A percentile compares a stretch with the other conserved stretches of the same genome.
These are phyloP conservation scores for Lentinula aciculospora DNA, from an alignment of 768 basidiomycete genomes.

Conservation along the genomic window DNA sequence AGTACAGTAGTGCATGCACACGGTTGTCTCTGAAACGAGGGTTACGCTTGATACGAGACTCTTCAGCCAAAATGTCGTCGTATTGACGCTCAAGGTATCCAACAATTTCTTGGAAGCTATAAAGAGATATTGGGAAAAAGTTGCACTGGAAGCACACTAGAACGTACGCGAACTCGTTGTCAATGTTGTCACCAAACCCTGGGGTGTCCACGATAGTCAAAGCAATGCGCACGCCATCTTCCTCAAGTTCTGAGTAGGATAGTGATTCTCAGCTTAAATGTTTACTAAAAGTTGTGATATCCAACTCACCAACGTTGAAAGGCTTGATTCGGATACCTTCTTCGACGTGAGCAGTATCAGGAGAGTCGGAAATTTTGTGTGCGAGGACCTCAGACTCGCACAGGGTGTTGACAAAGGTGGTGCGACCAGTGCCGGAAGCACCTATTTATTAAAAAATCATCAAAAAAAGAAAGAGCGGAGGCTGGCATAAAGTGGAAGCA, in stretches of 20 bases:
- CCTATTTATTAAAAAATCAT: conserved; percentile 41
- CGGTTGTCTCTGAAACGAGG: conserved; percentile 98
- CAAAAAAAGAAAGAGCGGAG: conserved; percentile 13
- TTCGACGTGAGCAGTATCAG: conserved; percentile 89
- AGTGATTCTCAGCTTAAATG: not conserved
- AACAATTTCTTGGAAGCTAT: conserved; percentile 94
- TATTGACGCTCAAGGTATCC: conserved; percentile 98
- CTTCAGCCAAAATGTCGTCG: conserved; percentile 97
- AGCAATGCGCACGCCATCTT: conserved; percentile 97
- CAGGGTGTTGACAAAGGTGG: conserved; percentile 98
- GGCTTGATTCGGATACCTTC: conserved; percentile 94
- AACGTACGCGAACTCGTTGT: conserved; percentile 95
- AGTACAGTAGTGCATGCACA: conserved; percentile 94
- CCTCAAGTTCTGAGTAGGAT: conserved; percentile 75
- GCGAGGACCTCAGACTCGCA: conserved; percentile 90
- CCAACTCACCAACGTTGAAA: conserved; percentile 76
- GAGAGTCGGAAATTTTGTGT: conserved; percentile 82
- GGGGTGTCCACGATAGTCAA: conserved; percentile 98
- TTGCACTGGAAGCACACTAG: conserved; percentile 5
- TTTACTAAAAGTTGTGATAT: not conserved
- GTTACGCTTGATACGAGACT: conserved; percentile 99
- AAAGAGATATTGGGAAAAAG: conserved; percentile 1
- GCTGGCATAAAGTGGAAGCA: conserved; percentile 8
- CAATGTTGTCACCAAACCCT: conserved; percentile 97
- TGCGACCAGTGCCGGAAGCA: conserved; percentile 94